Conservation (phyloP, 2,329 filamentous ascomycete genomes). For the Nakataea oryzae region DNA sequence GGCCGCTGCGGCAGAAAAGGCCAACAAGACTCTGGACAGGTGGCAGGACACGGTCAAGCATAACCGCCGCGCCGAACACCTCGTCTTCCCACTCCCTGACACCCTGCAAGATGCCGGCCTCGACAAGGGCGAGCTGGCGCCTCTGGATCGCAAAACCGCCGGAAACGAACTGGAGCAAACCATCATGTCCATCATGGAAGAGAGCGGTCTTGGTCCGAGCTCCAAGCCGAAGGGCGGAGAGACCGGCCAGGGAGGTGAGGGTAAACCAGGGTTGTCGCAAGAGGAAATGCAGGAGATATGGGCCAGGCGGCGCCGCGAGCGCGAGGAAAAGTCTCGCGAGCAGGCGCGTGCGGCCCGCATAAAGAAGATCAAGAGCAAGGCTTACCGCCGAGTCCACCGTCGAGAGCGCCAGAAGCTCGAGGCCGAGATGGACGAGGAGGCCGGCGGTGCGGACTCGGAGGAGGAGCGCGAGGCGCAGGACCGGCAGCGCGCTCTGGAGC, state of each 20-base stretch:
- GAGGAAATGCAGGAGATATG: constrained; percentile 63
- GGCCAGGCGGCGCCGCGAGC: constrained; percentile 64
- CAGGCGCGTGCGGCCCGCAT: constrained; percentile 82
- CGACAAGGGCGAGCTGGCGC: constrained; percentile 41
- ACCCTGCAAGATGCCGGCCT: constrained; percentile 52
- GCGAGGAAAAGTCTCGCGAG: constrained; percentile 82
- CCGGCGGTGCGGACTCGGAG: constrained; percentile 52
- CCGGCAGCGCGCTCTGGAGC: constrained; percentile 67
- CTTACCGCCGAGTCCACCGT: constrained; percentile 84
- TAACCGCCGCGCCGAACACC: constrained; percentile 82
- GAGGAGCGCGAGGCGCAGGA: constrained; percentile 57
- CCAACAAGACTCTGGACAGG: constrained; percentile 78
- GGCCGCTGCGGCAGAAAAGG: constrained; percentile 75
- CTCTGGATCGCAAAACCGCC: constrained; percentile 52
- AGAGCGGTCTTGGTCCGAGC: constrained; percentile 61
- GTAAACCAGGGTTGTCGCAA: constrained; percentile 48
- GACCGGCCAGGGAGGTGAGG: no score
- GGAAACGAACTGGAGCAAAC: constrained; percentile 75
- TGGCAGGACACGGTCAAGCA: constrained; percentile 95
- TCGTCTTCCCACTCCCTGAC: constrained; percentile 76
- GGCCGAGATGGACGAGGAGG: constrained; percentile 41
- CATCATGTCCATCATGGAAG: constrained; percentile 80
- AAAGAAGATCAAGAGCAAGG: constrained; percentile 98
- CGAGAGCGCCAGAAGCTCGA: constrained; percentile 54
- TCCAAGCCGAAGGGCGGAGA: constrained; percentile 28